phyloP scores from a whole-genome alignment of 73 alveolate genomes.

The Symbiodinium natans region DNA sequence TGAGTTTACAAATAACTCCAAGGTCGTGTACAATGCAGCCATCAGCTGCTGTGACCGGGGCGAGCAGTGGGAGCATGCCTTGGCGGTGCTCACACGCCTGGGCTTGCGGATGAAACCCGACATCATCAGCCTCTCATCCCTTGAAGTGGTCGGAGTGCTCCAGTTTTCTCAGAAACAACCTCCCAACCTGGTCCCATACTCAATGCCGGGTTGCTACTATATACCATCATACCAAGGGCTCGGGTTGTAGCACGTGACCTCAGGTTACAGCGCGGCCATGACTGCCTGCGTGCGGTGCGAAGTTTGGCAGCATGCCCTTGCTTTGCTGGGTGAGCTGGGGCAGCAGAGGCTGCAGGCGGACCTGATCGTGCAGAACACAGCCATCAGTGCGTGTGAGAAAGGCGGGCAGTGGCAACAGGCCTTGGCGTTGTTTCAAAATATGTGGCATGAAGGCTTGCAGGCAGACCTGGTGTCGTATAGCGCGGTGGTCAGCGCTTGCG shows the following conservation, averaged over 20 bases:
- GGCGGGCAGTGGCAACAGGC: slow-evolving; percentile 3
- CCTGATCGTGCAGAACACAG: not conserved
- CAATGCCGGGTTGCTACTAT: too few species aligned
- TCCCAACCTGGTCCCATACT: too few species aligned
- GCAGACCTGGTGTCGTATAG: slow-evolving; percentile 3
- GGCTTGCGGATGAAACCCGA: not conserved
- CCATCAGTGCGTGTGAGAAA: slow-evolving; percentile 16
- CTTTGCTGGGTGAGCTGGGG: not conserved
- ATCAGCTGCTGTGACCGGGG: slow-evolving; percentile 21
- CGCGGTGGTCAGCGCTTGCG: not conserved
- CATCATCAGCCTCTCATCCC: not conserved
- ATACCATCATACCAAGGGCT: too few species aligned
- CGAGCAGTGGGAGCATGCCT: slow-evolving; percentile 1
- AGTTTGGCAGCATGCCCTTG: not conserved
- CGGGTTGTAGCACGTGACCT: too few species aligned
- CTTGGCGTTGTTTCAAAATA: not conserved
- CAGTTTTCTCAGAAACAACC: too few species aligned
- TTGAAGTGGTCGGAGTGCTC: too few species aligned
- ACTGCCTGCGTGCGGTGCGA: not conserved
- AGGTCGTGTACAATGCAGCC: slow-evolving; percentile 7
- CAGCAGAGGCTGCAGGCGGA: slow-evolving; percentile 14
- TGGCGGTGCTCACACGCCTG: not conserved
- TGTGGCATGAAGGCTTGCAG: not conserved
- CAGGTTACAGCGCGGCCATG: slow-evolving; percentile 7
- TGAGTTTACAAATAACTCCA: too few species aligned